A percentile compares a stretch with the other conserved stretches of the same genome.
These are phyloP conservation scores for Trypanosoma caninum DNA, from an alignment of 208 protist species.

Conservation along the genomic window DNA sequence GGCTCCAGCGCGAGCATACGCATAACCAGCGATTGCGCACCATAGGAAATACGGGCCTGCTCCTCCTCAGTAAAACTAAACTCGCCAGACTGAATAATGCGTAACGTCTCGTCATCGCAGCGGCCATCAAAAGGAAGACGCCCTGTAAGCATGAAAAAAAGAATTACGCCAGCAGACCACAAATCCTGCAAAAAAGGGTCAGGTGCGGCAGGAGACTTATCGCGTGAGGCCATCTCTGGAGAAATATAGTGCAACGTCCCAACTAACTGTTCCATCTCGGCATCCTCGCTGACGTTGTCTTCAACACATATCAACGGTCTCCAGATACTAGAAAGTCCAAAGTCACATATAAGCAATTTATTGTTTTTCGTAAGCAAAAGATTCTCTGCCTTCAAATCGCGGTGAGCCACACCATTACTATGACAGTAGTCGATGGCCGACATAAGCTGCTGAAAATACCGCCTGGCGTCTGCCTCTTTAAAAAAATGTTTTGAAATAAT, in stretches of 20 bases:
- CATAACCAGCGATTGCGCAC: slow-evolving; percentile 48
- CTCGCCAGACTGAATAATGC: slow-evolving; percentile 68
- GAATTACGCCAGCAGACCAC: slow-evolving; percentile 90
- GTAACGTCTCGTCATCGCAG: slow-evolving; percentile 93
- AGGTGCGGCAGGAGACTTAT: slow-evolving; percentile 8
- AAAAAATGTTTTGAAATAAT: slow-evolving; percentile 88
- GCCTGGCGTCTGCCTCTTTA: slow-evolving; percentile 71
- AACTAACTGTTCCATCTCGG: slow-evolving; percentile 11
- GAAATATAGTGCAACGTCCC: slow-evolving; percentile 87
- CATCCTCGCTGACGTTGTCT: slow-evolving; percentile 48
- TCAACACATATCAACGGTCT: slow-evolving; percentile 35
- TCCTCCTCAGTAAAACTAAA: slow-evolving; percentile 73
- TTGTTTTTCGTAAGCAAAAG: slow-evolving; percentile 71
- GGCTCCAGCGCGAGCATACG: slow-evolving; percentile 85
- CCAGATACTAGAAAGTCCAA: slow-evolving; percentile 80
- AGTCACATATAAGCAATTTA: slow-evolving; percentile 85
- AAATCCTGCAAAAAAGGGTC: slow-evolving; percentile 88
- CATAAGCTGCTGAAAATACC: slow-evolving; percentile 95
- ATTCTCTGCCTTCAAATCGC: slow-evolving; percentile 92
- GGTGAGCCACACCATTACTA: slow-evolving; percentile 78
- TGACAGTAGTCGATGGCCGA: slow-evolving; percentile 94
- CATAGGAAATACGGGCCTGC: slow-evolving; percentile 54
- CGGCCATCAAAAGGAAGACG: slow-evolving; percentile 95
- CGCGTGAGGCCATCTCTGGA: slow-evolving; percentile 37
- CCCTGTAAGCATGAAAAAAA: slow-evolving; percentile 95